Evolutionary conservation across 306 rosid species (phyloP).

Genomic region (Alnus glutinosa): DNA sequence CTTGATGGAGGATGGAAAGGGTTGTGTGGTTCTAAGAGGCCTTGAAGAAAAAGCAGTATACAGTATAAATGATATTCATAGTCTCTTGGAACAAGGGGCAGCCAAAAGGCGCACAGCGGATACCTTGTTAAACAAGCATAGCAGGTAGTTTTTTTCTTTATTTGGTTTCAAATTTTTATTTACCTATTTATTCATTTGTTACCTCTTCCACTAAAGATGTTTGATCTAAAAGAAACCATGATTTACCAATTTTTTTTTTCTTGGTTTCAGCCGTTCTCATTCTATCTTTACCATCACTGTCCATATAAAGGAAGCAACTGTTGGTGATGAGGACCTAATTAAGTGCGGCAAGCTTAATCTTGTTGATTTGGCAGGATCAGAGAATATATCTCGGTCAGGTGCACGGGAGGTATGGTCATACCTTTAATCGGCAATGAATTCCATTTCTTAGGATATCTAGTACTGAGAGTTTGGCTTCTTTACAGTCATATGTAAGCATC

Average conservation of each 20-base stretch:
- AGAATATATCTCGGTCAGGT: conserved; percentile 93
- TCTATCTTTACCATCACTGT: conserved; percentile 88
- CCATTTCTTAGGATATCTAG: neutral
- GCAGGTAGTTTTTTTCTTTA: conserved; percentile 56
- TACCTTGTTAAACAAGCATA: conserved; percentile 85
- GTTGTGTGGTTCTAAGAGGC: conserved; percentile 84
- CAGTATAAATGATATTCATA: conserved; percentile 74
- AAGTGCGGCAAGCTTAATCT: conserved; percentile 99
- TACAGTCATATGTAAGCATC: neutral
- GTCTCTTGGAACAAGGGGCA: conserved; percentile 80
- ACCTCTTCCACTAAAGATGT: neutral
- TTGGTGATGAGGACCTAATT: conserved; percentile 87
- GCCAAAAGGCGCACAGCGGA: conserved; percentile 94
- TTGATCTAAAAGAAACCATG: conserved; percentile 10
- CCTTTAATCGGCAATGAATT: neutral
- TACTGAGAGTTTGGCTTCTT: neutral
- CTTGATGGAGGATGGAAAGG: conserved; percentile 96
- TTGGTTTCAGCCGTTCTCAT: conserved; percentile 90
- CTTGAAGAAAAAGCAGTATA: conserved; percentile 92
- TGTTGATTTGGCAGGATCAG: conserved; percentile 97
- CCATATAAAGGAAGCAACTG: conserved; percentile 75
- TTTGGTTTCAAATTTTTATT: neutral
- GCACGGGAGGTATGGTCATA: conserved; percentile 78
- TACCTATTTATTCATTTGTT: neutral
- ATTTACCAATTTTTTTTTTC: neutral